These are phyloP conservation scores for Rubia peregrina DNA, from an alignment of 305 asterid species.

Conservation along the genomic window DNA sequence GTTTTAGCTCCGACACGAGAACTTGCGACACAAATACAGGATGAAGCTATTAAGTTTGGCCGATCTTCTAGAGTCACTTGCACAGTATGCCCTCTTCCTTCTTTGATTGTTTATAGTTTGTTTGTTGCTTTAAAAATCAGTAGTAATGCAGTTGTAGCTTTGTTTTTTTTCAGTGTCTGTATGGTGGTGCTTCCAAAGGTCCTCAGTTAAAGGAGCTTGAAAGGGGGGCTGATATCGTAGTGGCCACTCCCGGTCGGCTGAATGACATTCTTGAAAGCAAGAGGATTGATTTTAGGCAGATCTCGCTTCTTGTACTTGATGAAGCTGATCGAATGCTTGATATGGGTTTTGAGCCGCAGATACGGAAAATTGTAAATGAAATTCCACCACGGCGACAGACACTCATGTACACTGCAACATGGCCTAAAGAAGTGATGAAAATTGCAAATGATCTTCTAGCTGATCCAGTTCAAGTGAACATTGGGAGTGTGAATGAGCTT, in stretches of 20 bases:
- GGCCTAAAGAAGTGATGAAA: conserved; percentile 99
- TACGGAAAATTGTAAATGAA: conserved; percentile 93
- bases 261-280: conserved; percentile 94
- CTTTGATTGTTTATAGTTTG: neutral
- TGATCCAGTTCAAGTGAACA: conserved; percentile 90
- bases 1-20: conserved; percentile 95
- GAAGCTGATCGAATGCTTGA: conserved; percentile 99
- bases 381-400: conserved; percentile 87
- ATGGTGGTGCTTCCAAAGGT: conserved; percentile 93
- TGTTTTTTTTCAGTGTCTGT: conserved; percentile 46
- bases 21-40: conserved; percentile 97
- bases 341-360: conserved; percentile 99
- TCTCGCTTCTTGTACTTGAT: conserved; percentile 86
- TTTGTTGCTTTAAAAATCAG: neutral
- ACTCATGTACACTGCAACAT: conserved; percentile 96
- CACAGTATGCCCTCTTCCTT: conserved; percentile 47
- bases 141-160: neutral
- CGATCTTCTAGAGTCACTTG: conserved; percentile 77
- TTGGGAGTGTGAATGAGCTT: conserved; percentile 86
- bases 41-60: conserved; percentile 85
- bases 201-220: conserved; percentile 77
- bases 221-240: conserved; percentile 87
- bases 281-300: conserved; percentile 76
- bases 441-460: conserved; percentile 84
- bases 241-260: conserved; percentile 97